Evolutionary conservation across 2,329 filamentous ascomycete species (phyloP).

Genomic region (Pseudocercospora fuligena): DNA sequence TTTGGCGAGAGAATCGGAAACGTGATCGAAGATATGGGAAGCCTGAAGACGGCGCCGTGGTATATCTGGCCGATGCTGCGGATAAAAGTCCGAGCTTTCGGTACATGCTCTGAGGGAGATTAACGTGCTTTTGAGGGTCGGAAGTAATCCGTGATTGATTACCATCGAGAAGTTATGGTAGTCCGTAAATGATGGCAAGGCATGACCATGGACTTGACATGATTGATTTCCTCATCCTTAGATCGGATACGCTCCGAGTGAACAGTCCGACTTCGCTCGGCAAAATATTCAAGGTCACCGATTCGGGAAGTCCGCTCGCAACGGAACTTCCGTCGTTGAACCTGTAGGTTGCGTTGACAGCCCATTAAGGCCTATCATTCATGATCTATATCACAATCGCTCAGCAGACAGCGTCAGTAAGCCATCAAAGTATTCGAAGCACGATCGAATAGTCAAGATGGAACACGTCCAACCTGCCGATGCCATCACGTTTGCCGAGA

Average conservation of each 20-base stretch:
- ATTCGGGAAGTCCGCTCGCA: not conserved
- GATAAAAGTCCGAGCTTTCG: no score
- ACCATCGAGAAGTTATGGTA: not conserved
- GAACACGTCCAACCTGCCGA: not conserved
- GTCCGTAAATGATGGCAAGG: not conserved
- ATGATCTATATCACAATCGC: no score
- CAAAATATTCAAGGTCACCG: not conserved
- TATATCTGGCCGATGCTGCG: no score
- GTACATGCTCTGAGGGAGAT: no score
- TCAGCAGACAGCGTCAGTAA: no score
- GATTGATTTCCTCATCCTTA: not conserved
- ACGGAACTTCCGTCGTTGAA: not conserved
- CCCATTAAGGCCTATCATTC: no score
- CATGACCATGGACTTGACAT: not conserved
- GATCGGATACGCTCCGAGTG: not conserved
- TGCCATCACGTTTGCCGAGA: not conserved
- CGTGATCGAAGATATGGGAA: no score
- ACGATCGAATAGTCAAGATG: not conserved
- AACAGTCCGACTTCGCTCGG: not conserved
- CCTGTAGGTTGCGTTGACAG: not conserved
- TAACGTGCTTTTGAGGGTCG: no score
- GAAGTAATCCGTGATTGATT: not conserved
- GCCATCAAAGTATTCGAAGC: not conserved
- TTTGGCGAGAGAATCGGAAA: no score
- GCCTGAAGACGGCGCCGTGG: no score